Base-by-base conservation (phyloP, 495 filamentous ascomycete species). In the Penicillium mononematosum region DNA sequence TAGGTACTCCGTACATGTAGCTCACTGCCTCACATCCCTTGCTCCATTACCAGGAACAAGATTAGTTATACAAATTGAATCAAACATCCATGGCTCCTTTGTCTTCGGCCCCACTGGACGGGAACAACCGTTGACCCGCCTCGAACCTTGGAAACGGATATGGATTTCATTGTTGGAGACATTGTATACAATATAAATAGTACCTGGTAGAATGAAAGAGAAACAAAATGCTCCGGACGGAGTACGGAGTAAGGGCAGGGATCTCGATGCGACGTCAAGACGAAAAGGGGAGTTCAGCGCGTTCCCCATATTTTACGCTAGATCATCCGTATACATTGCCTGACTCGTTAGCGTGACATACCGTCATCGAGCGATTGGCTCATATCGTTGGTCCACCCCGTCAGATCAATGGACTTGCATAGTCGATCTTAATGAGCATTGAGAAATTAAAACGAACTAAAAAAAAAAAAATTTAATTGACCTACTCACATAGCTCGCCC, bases 101-200 rank as follows among this genome's bases (percentile, higher is more conserved):
- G 50, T 53, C 42, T 43, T 14, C 50, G 50, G 50, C 50, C 50
- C 50, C 50, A 53, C 50, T 41, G 38, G 12, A 39, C 50, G 50
- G 50, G 50, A 43, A 53, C 7, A 43, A 53, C 50, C 50, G 50
- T 32, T 17, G 50, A 53, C 50, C 50, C 39, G 50, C 50, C 39
- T 50, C n/a, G 16, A 39, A 39, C 36, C 36, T 39, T 36, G 34
- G 36, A 36, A 51, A 16, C 49, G 36, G 20, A 52, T 38, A 52
- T 16, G 5, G 14, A 16, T 36, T 32, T 20, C 36, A n/a, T 39
- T 51, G 34, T 39, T 48, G 29, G n/a, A 39, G 17, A 50, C 6
- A n/a, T 24, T 34, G 2, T 36, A 16, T 39, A 50, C 22, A 24
- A 24, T 3, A 11, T 32, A 10, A 31, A 31, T 31, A 10, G 31